A percentile compares a stretch with the other conserved stretches of the same genome.
Conservation (phyloP, 2,329 filamentous ascomycete genomes). For the Diaporthe nobilis region DNA sequence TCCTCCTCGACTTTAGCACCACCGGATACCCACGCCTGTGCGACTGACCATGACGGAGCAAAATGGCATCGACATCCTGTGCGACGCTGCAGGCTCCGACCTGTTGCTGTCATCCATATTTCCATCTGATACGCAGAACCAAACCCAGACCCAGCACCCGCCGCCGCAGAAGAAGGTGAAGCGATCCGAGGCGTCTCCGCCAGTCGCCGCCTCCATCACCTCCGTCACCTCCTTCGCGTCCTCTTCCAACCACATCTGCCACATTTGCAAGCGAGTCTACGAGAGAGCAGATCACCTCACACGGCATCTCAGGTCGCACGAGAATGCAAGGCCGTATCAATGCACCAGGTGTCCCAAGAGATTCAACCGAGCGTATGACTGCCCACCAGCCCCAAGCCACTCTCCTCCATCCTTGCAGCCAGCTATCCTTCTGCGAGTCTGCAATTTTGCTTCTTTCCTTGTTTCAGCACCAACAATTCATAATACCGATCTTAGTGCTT, state of each 20-base stretch:
- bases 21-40: slow-evolving; percentile 7
- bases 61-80: slow-evolving; percentile 49
- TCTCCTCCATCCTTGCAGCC: neutral
- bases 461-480: neutral
- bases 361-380: slow-evolving; percentile 49
- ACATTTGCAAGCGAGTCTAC: slow-evolving; percentile 49
- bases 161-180: slow-evolving; percentile 32
- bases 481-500: neutral
- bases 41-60: slow-evolving; percentile 46
- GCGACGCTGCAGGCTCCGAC: slow-evolving; percentile 47
- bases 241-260: slow-evolving; percentile 43
- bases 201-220: slow-evolving; percentile 35
- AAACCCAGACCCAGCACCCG: slow-evolving; percentile 35
- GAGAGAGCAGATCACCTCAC: slow-evolving; percentile 50
- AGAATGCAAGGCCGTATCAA: slow-evolving; percentile 49
- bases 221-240: neutral
- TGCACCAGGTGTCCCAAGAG: slow-evolving; percentile 49
- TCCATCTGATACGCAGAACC: neutral
- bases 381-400: neutral
- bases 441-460: neutral
- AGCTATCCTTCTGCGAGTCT: neutral
- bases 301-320: slow-evolving; percentile 49
- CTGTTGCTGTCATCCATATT: slow-evolving; percentile 15
- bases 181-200: slow-evolving; percentile 39
- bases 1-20: neutral